Percentiles rank a stretch among this genome's conserved stretches.
These are phyloP conservation scores for Rutidosis leptorrhynchoides DNA, from an alignment of 129 eudicot species.

Conservation along the genomic window DNA sequence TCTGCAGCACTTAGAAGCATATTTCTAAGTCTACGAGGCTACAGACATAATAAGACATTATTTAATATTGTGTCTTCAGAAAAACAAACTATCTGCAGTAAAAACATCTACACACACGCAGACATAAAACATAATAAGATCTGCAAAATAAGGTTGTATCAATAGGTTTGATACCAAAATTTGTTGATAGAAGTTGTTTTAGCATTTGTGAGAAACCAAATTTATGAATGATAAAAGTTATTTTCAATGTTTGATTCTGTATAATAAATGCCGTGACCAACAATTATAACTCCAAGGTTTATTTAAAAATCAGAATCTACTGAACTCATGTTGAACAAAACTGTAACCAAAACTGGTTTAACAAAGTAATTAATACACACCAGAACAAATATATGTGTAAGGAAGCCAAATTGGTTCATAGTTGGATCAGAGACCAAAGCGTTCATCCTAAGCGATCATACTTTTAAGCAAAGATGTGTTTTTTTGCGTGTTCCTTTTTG, in stretches of 20 bases:
- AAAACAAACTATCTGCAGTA: no score
- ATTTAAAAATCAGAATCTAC: constrained; percentile 2
- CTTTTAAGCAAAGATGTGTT: not conserved
- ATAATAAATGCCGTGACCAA: not conserved
- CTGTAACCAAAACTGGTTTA: constrained; percentile 31
- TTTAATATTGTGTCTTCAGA: no score
- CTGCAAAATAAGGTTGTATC: constrained; percentile 43
- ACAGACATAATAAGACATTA: no score
- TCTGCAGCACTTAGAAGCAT: no score
- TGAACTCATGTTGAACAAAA: constrained; percentile 5
- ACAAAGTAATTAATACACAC: constrained; percentile 22
- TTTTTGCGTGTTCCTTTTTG: not conserved
- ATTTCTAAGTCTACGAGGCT: no score
- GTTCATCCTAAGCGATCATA: not conserved
- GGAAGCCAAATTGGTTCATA: constrained; percentile 4
- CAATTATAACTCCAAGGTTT: not conserved
- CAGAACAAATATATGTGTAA: constrained; percentile 28
- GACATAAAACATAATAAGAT: no score
- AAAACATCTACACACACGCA: no score
- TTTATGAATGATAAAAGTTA: not conserved
- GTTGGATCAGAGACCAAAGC: not conserved
- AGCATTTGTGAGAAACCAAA: not conserved
- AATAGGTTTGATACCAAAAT: not conserved
- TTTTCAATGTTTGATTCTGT: not conserved
- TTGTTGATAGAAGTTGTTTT: no score